Conservation (phyloP, 2,329 filamentous ascomycete species). For the Aspergillus tanneri region DNA sequence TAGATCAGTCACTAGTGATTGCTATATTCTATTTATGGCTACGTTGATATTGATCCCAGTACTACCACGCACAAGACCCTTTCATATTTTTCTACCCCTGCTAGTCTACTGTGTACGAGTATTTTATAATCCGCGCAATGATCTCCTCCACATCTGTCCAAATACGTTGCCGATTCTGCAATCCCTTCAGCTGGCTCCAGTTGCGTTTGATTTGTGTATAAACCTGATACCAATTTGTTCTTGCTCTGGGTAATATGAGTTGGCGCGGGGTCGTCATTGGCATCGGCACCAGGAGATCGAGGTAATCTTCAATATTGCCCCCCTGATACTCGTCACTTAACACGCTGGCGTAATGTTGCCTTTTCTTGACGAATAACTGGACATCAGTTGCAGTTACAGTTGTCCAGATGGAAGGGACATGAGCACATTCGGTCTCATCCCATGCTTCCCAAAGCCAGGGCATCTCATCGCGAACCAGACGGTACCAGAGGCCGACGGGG, state of each 20-base stretch:
- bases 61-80: no score
- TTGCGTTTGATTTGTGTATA: slow-evolving; percentile 20
- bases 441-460: slow-evolving; percentile 22
- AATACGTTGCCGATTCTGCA: slow-evolving; percentile 25
- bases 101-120: no score
- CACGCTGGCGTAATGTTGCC: not conserved
- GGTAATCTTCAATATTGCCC: not conserved
- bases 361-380: not conserved
- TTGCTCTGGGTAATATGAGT: not conserved
- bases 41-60: no score
- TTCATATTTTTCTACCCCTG: no score
- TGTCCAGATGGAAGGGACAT: slow-evolving; percentile 13
- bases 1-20: no score
- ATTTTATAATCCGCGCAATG: slow-evolving; percentile 46
- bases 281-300: slow-evolving; percentile 1
- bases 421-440: slow-evolving; percentile 8
- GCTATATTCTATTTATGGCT: no score
- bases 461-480: slow-evolving; percentile 18
- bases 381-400: slow-evolving; percentile 5
- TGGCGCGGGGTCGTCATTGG: not conserved
- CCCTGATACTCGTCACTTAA: not conserved
- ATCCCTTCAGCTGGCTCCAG: slow-evolving; percentile 22
- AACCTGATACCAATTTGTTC: slow-evolving; percentile 23
- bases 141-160: slow-evolving; percentile 24
- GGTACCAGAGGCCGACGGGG: slow-evolving; percentile 14